A percentile compares a stretch with the other conserved stretches of the same genome.
Evolutionary conservation across 371 early-diverging fungal species (phyloP).

Genomic region (Mucor plumbeus): DNA sequence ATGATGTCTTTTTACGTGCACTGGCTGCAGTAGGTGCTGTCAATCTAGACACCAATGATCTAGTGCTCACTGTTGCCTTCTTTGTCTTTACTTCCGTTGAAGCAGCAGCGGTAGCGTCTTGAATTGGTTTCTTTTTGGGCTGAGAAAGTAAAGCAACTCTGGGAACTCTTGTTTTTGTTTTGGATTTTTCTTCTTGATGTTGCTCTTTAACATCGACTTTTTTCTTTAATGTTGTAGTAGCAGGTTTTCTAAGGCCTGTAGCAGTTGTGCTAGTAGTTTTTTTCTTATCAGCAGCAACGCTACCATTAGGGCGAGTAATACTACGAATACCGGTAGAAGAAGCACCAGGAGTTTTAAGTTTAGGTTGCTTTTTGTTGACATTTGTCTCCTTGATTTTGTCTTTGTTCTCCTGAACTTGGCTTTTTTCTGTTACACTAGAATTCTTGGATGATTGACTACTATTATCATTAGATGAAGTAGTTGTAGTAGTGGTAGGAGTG

Average conservation of each 20-base stretch:
- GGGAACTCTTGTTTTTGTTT: slow-evolving; percentile 12
- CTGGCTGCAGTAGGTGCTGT: slow-evolving; percentile 33
- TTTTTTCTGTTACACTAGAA: slow-evolving; percentile 7
- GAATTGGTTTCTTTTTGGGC: slow-evolving; percentile 6
- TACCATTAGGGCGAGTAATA: not conserved
- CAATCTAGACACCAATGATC: slow-evolving; percentile 31
- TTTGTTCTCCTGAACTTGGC: not conserved
- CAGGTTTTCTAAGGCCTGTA: slow-evolving; percentile 10
- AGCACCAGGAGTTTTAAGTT: slow-evolving; percentile 15
- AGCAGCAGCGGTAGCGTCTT: slow-evolving; percentile 2
- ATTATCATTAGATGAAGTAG: not conserved
- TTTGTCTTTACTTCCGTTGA: slow-evolving; percentile 22
- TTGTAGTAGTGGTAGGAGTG: not conserved
- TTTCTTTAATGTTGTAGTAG: slow-evolving; percentile 13
- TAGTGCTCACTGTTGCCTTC: slow-evolving; percentile 18
- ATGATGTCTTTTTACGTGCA: slow-evolving; percentile 30
- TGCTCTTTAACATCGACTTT: not conserved
- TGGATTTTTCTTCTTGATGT: not conserved
- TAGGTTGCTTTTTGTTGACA: slow-evolving; percentile 12
- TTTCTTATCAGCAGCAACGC: slow-evolving; percentile 9
- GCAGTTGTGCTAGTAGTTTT: slow-evolving; percentile 4
- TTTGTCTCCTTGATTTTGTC: slow-evolving; percentile 14
- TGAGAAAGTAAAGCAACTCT: slow-evolving; percentile 29
- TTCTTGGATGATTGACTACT: slow-evolving; percentile 6
- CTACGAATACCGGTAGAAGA: not conserved